Evolutionary conservation across 768 basidiomycete species (phyloP).

Genomic region (Naematelia encephala): DNA sequence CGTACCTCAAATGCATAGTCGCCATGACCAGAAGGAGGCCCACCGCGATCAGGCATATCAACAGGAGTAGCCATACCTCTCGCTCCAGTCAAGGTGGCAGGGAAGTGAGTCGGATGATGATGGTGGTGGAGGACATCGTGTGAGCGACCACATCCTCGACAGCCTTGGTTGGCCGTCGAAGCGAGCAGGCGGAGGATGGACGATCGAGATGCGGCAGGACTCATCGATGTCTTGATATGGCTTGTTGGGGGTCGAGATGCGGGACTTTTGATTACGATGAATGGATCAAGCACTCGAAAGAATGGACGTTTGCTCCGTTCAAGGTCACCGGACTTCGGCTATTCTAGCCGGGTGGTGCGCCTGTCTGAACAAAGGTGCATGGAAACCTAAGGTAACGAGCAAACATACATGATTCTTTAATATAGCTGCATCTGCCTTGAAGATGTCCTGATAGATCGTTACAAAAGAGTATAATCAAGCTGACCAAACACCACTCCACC

Average conservation of each 20-base stretch:
- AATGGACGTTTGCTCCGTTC: too few relatives aligned
- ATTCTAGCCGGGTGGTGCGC: not conserved
- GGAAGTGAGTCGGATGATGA: constrained; percentile 8
- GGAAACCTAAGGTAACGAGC: not conserved
- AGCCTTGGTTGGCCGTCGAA: constrained; percentile 37
- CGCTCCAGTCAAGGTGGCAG: constrained; percentile 5
- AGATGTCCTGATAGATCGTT: too few relatives aligned
- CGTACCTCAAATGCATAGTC: constrained; percentile 50
- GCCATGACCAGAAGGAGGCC: constrained; percentile 33
- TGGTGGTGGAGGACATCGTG: constrained; percentile 32
- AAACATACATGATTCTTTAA: not conserved
- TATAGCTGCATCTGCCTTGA: too few relatives aligned
- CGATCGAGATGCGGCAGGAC: constrained; percentile 25
- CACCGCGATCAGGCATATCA: constrained; percentile 19
- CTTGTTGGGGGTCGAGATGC: not conserved
- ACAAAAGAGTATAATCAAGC: not conserved
- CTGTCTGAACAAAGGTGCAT: too few relatives aligned
- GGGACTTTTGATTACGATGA: too few relatives aligned
- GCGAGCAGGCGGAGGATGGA: constrained; percentile 36
- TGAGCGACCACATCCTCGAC: constrained; percentile 43
- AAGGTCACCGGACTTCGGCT: not conserved
- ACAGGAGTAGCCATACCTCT: constrained; percentile 43
- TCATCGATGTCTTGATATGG: constrained; percentile 7
- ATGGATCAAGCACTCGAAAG: too few relatives aligned
- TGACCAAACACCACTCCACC: constrained; percentile 24